phyloP scores from a whole-genome alignment of 169 alveolate genomes.

The Ichthyophthirius multifiliis region DNA sequence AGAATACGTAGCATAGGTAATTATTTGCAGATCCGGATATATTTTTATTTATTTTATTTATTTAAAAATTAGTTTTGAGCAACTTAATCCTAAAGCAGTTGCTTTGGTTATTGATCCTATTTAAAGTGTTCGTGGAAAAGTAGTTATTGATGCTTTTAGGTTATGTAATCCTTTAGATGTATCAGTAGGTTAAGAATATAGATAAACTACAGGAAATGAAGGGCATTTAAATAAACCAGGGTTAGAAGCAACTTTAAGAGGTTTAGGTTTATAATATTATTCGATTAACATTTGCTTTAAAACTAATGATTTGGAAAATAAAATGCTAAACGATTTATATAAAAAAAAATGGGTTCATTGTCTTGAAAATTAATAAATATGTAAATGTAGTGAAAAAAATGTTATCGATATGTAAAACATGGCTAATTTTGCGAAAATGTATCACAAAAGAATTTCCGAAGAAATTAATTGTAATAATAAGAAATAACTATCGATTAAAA shows the following conservation, averaged over 20 bases:
- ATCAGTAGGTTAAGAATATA: slow-evolving; percentile 94
- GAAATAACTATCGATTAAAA: slow-evolving; percentile 87
- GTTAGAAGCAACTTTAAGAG: slow-evolving; percentile 91
- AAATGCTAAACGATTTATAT: slow-evolving; percentile 96
- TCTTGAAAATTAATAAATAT: slow-evolving; percentile 80
- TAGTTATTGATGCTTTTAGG: slow-evolving; percentile 99
- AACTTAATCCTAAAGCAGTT: slow-evolving; percentile 96
- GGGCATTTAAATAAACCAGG: slow-evolving; percentile 76
- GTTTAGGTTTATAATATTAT: slow-evolving; percentile 96
- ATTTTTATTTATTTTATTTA: neutral
- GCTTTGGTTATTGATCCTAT: slow-evolving; percentile 99
- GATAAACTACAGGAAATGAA: slow-evolving; percentile 98
- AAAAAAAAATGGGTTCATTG: slow-evolving; percentile 96
- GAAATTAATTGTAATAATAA: slow-evolving; percentile 94
- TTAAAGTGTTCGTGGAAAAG: slow-evolving; percentile 97
- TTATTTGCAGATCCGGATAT: neutral
- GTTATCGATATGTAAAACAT: slow-evolving; percentile 79
- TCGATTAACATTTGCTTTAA: slow-evolving; percentile 97
- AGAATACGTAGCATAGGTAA: neutral
- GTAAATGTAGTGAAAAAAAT: slow-evolving; percentile 69
- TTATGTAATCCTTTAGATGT: slow-evolving; percentile 94
- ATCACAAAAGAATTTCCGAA: slow-evolving; percentile 92
- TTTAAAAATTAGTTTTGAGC: slow-evolving; percentile 93
- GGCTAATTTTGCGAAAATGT: slow-evolving; percentile 83
- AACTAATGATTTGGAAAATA: slow-evolving; percentile 94